A percentile compares a stretch with the other conserved stretches of the same genome.
These are phyloP conservation scores for Thermothelomyces thermophilus DNA, from an alignment of 2,329 filamentous ascomycete species.

Conservation along the genomic window DNA sequence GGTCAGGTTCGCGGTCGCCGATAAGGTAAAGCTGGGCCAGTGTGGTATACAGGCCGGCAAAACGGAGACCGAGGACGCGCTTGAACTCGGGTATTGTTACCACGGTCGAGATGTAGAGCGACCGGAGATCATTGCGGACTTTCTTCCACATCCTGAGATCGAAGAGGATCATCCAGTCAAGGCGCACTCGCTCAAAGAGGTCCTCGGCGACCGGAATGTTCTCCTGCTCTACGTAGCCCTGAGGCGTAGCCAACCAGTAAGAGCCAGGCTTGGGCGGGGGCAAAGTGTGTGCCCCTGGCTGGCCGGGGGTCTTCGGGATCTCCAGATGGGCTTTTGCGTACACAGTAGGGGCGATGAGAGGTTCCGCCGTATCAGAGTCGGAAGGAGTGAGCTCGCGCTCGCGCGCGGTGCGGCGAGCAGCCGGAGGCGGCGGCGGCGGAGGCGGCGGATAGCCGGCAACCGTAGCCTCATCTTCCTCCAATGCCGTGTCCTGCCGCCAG, in stretches of 20 bases:
- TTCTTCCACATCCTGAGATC: conserved; percentile 97
- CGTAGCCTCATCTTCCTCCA: conserved; percentile 72
- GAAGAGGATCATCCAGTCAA: conserved; percentile 93
- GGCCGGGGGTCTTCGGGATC: conserved; percentile 75
- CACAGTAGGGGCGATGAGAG: conserved; percentile 54
- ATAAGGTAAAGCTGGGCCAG: conserved; percentile 92
- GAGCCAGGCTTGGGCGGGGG: conserved; percentile 58
- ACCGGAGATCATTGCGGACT: conserved; percentile 78
- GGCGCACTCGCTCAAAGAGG: conserved; percentile 76
- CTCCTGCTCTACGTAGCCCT: conserved; percentile 56
- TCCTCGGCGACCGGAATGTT: conserved; percentile 72
- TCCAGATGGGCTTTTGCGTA: conserved; percentile 60
- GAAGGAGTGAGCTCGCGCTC: conserved; percentile 62
- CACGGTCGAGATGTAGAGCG: conserved; percentile 93
- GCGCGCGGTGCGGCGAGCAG: conserved; percentile 37
- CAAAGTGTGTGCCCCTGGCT: conserved; percentile 33
- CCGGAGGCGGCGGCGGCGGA: conserved; percentile 42
- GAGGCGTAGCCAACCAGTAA: conserved; percentile 82
- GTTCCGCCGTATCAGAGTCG: conserved; percentile 65
- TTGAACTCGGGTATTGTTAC: conserved; percentile 96
- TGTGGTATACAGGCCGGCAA: conserved; percentile 89
- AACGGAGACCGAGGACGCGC: conserved; percentile 82
- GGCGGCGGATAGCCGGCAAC: conserved; percentile 67
- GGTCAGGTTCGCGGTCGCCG: conserved; percentile 90
- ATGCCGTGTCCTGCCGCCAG: conserved; percentile 54